Base-by-base conservation (phyloP, 2,329 filamentous ascomycete species). In the Paramyrothecium sp. region DNA sequence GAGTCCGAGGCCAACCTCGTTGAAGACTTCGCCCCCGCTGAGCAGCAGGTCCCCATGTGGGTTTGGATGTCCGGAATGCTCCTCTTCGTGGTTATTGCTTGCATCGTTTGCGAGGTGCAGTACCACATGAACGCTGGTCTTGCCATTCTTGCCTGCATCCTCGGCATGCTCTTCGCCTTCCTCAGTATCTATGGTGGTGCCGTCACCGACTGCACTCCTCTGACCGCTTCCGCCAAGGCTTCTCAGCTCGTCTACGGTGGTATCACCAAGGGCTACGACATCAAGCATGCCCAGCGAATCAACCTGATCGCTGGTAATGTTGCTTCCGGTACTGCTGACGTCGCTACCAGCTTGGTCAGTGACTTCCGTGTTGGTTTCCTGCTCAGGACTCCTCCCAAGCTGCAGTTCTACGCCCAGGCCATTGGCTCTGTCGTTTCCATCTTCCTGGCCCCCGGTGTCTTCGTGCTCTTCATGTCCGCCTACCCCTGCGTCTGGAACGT, bases 341-440 rank as follows among this genome's bases (percentile, higher is more conserved):
- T 84, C 7, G 73, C 81, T 49, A 79, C 75, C 41, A 74, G 80
- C 54, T 73, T 89, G 17, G 81, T 84, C 38, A 78, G 78, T 56
- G 87, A 90, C 65, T 89, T 89, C 80, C 81, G 86, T 34, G 85
- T 86, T 46, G 87, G 87, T 4, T 89, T 88, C 77, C 77, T 90
- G 4, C 81, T 90, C 55, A 77, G 81, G 60, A 89, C 87, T 0
- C 81, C 87, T 0, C 87, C 87, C 0, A 78, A 82, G 58, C 80
- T 86, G 68, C 87, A 90, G 70, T 90, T 86, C 78, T 77, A 86
- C 62, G 87, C 86, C 0, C 88, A 90, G 70, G 80, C 78, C 47
- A 71, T 88, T 16, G 87, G 87, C 26, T 83, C 83, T 10, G 69
- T 88, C 33, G 80, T 89, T 51, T 81, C 86, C n/a, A 78, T 89